Evolutionary conservation across 768 basidiomycete species (phyloP), one percentile per base, ranked within the genome.

Genomic region (Steccherinum ochraceum): DNA sequence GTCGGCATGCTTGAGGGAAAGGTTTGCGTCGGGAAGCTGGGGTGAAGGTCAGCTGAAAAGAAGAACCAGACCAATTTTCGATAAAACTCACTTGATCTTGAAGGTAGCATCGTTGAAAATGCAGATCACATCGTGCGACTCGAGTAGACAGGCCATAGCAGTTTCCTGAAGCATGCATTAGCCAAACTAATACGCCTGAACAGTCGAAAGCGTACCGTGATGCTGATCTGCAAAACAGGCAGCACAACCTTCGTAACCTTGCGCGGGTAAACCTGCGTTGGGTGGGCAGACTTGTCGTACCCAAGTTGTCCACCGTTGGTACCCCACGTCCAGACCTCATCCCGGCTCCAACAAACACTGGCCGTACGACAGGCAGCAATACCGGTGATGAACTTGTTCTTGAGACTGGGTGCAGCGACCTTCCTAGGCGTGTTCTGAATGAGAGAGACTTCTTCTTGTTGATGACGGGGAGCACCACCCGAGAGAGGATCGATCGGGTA

Each of bases 231-330:
- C 12, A 83, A 64, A 11, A 96, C 83, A 1, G 84, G 77, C 46
- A 83, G 77, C 3, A 77, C 74, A 24, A 96, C 74, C 55, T 84
- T 84, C 0, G 92, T 86, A 3, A 91, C 93, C 52, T 86, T 82
- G 24, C 92, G 78, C 0, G 93, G 93, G 1, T 79, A 62, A 3
- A 87, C 63, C 64, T 95, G 93, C 1, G 88, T 71, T 0, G 88
- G 84, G 50, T 86, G 87, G 1, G 84, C 72, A 13, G 69, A 67
- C 62, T 80, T 87, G 55, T 91, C 86, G 56, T 93, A 93, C 1
- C 90, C 89, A 3, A 98, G 75, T 64, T 99, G 96, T 0, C 96
- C 96, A 40, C 76, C 78, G 65, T 97, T 96, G 21, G 86, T 89
- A 0, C 96, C 96, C 93, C 93, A 98, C 0, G 91, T 92, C 64